Percentiles rank a stretch among this genome's conserved stretches.
Conservation (phyloP, 768 basidiomycete genomes). For the Lentinula sp. region DNA sequence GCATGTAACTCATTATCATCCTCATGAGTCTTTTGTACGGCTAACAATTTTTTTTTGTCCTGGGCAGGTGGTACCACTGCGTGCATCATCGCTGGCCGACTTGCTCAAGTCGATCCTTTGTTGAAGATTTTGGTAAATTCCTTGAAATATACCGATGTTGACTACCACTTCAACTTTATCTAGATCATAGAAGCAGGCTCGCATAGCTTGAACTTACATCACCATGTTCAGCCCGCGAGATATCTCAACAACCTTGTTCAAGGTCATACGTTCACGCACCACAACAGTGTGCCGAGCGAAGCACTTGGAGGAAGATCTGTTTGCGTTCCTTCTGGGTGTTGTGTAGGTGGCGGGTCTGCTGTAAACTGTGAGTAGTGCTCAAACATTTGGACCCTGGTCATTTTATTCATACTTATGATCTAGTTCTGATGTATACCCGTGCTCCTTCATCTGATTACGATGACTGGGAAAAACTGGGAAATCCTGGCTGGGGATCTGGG, state of each 20-base stretch:
- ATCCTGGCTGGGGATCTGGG: slow-evolving; percentile 37
- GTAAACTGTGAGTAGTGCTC: slow-evolving; percentile 32
- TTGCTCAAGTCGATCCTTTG: slow-evolving; percentile 27
- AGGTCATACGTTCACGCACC: slow-evolving; percentile 26
- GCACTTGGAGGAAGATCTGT: slow-evolving; percentile 23
- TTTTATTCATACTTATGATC: neutral
- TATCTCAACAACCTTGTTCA: slow-evolving; percentile 27
- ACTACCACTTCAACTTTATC: neutral
- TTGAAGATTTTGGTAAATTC: slow-evolving; percentile 29
- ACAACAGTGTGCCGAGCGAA: slow-evolving; percentile 25
- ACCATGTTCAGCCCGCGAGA: slow-evolving; percentile 34
- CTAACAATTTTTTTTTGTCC: neutral
- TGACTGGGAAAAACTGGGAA: slow-evolving; percentile 35
- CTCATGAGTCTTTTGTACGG: neutral
- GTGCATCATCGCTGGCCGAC: slow-evolving; percentile 32
- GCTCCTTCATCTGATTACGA: slow-evolving; percentile 40
- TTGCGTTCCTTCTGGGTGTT: slow-evolving; percentile 26
- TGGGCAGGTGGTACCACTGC: slow-evolving; percentile 26
- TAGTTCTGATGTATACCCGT: slow-evolving; percentile 34
- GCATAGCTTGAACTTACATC: slow-evolving; percentile 24
- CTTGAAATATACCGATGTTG: neutral
- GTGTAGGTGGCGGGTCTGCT: slow-evolving; percentile 41
- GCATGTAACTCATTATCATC: slow-evolving; percentile 8
- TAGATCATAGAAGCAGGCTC: slow-evolving; percentile 35
- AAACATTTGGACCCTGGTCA: neutral